Evolutionary conservation across 352 stramenopile species (phyloP).

Genomic region (Phytophthora quininea): DNA sequence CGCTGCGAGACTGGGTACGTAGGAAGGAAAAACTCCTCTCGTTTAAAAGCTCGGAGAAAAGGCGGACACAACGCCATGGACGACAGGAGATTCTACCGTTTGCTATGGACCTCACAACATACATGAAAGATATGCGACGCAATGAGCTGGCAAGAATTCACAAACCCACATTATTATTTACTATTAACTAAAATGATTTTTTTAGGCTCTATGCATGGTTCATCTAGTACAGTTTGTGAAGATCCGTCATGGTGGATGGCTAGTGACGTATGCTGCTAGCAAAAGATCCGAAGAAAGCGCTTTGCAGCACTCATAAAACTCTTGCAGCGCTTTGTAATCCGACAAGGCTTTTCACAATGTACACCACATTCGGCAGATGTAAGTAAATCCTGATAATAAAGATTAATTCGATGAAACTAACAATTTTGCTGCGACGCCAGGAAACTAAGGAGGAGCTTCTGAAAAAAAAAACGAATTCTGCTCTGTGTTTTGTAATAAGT

Average conservation of each 20-base stretch:
- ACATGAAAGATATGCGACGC: conserved; percentile 7
- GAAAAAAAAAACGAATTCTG: conserved; percentile 2
- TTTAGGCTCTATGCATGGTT: neutral
- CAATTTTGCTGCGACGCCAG: neutral
- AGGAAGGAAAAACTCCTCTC: too few relatives aligned
- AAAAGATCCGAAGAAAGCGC: neutral
- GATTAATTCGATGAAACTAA: neutral
- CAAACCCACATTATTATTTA: neutral
- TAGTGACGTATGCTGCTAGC: neutral
- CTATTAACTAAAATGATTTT: neutral
- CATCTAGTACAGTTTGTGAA: neutral
- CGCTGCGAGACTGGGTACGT: too few relatives aligned
- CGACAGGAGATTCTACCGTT: too few relatives aligned
- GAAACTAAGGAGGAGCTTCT: neutral
- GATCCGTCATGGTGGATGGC: neutral
- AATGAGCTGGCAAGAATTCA: neutral
- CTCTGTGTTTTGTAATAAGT: neutral
- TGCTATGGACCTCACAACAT: neutral
- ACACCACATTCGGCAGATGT: neutral
- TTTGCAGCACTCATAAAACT: neutral
- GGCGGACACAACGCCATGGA: too few relatives aligned
- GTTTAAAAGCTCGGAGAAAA: too few relatives aligned
- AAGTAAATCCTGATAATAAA: neutral
- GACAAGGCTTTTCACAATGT: neutral
- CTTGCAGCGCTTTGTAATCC: conserved; percentile 1